Conservation (phyloP, 208 protist species). For the Wallacemonas sp. region DNA sequence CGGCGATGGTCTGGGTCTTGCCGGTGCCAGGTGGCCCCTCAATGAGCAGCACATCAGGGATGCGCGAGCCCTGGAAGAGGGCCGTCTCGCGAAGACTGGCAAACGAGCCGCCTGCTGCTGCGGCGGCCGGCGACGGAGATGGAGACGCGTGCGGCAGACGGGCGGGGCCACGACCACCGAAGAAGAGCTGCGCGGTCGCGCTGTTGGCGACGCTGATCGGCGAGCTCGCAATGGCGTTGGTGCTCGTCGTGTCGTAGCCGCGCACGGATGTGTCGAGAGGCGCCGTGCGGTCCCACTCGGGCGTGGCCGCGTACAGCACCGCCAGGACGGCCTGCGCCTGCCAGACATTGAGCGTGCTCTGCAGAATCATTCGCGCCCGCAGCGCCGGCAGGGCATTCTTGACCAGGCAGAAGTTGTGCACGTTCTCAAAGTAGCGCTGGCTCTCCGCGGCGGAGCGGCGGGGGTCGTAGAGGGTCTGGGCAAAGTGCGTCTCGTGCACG, state of each 20-base stretch:
- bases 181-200: slow-evolving; percentile 12
- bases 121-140: background rate
- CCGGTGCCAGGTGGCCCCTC: slow-evolving; percentile 91
- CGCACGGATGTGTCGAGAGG: background rate
- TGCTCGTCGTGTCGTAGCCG: background rate
- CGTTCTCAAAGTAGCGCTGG: slow-evolving; percentile 23
- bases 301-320: slow-evolving; percentile 49
- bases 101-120: background rate
- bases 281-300: slow-evolving; percentile 39
- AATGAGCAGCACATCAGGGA: slow-evolving; percentile 70
- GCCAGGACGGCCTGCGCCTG: slow-evolving; percentile 64
- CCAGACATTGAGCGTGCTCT: slow-evolving; percentile 56
- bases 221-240: background rate
- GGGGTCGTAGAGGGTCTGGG: slow-evolving; percentile 64
- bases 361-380: slow-evolving; percentile 35
- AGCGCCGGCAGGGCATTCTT: slow-evolving; percentile 9
- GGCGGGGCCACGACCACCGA: background rate
- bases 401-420: slow-evolving; percentile 25
- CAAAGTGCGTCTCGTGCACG: slow-evolving; percentile 54
- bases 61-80: background rate
- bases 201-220: slow-evolving; percentile 3
- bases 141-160: background rate
- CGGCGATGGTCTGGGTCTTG: slow-evolving; percentile 90
- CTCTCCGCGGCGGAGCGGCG: slow-evolving; percentile 36
- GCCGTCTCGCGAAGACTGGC: background rate